Conservation (phyloP, 768 basidiomycete genomes). For the Ephemerocybe angulata region DNA sequence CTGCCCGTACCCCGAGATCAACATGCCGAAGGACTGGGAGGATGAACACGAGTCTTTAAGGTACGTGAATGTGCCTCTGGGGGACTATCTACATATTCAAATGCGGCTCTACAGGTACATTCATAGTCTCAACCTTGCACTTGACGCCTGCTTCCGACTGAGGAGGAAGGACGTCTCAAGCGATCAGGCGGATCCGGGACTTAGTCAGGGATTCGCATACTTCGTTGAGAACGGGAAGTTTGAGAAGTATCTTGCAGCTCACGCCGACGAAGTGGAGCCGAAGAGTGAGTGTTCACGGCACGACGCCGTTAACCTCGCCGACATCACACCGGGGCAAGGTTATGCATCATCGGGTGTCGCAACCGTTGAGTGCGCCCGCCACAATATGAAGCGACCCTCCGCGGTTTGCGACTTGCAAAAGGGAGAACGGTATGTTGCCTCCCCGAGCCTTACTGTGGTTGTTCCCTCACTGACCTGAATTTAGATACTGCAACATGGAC, state of each 20-base stretch:
- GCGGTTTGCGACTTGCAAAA: no score
- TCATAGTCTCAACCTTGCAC: not conserved
- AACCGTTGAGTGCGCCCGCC: no score
- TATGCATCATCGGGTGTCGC: no score
- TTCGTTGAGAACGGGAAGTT: not conserved
- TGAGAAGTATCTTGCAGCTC: not conserved
- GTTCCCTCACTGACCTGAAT: no score
- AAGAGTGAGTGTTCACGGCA: not conserved
- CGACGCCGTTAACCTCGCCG: no score
- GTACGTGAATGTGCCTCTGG: no score
- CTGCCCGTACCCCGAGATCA: slow-evolving; percentile 21
- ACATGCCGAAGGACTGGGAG: slow-evolving; percentile 15
- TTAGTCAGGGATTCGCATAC: not conserved
- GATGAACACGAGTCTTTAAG: not conserved
- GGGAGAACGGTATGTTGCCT: no score
- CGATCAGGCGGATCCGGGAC: not conserved
- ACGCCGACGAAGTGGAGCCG: not conserved
- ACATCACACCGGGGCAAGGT: no score
- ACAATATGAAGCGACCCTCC: no score
- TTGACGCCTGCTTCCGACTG: not conserved
- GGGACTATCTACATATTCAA: not conserved
- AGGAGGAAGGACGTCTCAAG: not conserved
- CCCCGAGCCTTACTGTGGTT: no score
- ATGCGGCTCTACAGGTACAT: not conserved
- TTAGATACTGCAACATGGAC: no score